Conservation (phyloP, 1,139 yeast species). For the Pichia sp. region DNA sequence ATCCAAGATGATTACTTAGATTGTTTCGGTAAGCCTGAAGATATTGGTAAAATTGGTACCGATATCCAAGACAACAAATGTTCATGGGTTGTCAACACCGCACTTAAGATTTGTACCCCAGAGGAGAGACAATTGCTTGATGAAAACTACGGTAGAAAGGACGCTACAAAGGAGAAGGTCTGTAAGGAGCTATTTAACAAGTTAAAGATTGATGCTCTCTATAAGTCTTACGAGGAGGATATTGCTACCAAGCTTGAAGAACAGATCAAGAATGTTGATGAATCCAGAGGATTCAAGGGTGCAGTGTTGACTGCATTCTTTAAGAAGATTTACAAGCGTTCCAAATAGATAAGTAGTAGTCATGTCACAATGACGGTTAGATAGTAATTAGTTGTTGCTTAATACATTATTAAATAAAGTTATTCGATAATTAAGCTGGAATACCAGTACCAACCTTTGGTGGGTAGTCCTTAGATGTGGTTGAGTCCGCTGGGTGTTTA, state of each 20-base stretch:
- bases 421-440: conserved; percentile 1
- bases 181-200: conserved; percentile 74
- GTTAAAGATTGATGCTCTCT: conserved; percentile 62
- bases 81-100: conserved; percentile 95
- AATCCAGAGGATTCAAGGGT: conserved; percentile 84
- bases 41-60: conserved; percentile 97
- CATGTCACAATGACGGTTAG: no score
- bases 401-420: background rate
- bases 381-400: no score
- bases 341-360: conserved; percentile 50
- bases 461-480: conserved; percentile 24
- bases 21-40: conserved; percentile 95
- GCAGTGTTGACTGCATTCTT: conserved; percentile 80
- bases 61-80: conserved; percentile 98
- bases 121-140: conserved; percentile 82
- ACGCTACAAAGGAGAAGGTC: conserved; percentile 56
- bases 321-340: conserved; percentile 88
- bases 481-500: conserved; percentile 22
- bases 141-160: conserved; percentile 83
- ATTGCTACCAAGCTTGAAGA: conserved; percentile 57
- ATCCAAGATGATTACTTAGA: conserved; percentile 97
- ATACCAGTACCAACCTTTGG: conserved; percentile 27
- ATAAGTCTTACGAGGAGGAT: conserved; percentile 75
- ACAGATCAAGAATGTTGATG: conserved; percentile 69
- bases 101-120: conserved; percentile 67